phyloP scores from a whole-genome alignment of 2,329 filamentous ascomycete species.

The Apiospora pterosperma region DNA sequence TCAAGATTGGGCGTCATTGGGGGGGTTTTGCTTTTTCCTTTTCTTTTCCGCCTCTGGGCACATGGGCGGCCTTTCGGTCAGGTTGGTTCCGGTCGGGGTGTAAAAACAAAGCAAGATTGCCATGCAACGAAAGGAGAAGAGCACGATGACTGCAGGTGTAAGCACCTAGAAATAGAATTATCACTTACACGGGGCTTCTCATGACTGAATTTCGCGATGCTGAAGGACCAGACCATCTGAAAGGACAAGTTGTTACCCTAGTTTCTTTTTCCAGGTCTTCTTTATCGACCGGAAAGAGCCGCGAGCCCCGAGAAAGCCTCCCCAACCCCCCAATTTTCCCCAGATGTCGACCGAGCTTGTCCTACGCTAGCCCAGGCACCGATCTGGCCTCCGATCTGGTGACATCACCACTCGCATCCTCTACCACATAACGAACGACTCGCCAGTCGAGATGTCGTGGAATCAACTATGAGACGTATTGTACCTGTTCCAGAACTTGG shows the following conservation, averaged over 20 bases:
- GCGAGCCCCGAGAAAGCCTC: no score
- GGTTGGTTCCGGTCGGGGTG: neutral
- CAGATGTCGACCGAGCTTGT: neutral
- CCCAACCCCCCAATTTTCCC: neutral
- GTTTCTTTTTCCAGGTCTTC: neutral
- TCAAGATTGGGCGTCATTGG: neutral
- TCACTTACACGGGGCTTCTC: neutral
- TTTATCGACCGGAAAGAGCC: neutral
- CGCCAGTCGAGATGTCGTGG: neutral
- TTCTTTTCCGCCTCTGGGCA: no score
- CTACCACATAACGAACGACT: neutral
- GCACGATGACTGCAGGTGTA: neutral
- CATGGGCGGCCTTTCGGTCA: no score
- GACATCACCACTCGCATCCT: conserved; percentile 4
- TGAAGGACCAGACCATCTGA: neutral
- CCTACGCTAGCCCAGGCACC: conserved; percentile 11
- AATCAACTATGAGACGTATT: neutral
- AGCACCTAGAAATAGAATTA: neutral
- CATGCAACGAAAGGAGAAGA: neutral
- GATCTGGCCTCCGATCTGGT: conserved; percentile 2
- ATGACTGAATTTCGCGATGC: neutral
- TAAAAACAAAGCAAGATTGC: neutral
- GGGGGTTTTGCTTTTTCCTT: neutral
- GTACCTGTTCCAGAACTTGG: neutral
- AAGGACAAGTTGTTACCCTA: neutral